phyloP scores from a whole-genome alignment of 495 filamentous ascomycete species.

The Ramalina peruviana region DNA sequence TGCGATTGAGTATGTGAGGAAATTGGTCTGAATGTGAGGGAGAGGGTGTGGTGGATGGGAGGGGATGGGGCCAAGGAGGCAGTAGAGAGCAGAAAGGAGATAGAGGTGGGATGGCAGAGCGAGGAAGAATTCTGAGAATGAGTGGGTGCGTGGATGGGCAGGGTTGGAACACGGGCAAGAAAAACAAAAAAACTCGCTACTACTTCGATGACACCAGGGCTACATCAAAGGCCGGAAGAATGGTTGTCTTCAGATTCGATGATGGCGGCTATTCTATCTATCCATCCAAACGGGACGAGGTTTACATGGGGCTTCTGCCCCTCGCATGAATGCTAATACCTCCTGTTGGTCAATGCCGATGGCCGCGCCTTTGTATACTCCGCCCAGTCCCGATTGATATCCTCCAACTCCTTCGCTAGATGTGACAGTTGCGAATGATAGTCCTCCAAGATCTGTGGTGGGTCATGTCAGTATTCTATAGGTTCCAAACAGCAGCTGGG shows the following conservation, averaged over 20 bases:
- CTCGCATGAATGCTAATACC: neutral
- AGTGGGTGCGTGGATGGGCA: neutral
- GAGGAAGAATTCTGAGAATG: neutral
- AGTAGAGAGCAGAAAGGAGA: too few relatives aligned
- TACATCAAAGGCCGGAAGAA: neutral
- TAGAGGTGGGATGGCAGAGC: neutral
- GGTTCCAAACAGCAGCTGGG: too few relatives aligned
- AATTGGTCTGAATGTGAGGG: slow-evolving; percentile 46
- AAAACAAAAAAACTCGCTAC: too few relatives aligned
- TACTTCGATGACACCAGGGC: neutral
- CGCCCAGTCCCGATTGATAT: slow-evolving; percentile 64
- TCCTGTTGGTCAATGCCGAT: slow-evolving; percentile 24
- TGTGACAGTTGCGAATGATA: slow-evolving; percentile 81
- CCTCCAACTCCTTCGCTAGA: slow-evolving; percentile 66
- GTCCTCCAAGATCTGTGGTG: slow-evolving; percentile 64
- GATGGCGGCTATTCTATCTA: neutral
- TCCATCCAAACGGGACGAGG: neutral
- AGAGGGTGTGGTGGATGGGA: neutral
- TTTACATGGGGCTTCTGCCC: neutral
- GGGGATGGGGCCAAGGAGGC: slow-evolving; percentile 15
- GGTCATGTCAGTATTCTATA: neutral
- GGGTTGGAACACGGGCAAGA: neutral
- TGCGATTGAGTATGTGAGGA: slow-evolving; percentile 60
- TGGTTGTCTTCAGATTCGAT: neutral
- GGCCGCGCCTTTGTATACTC: slow-evolving; percentile 36